Evolutionary conservation across 2,329 filamentous ascomycete genomes (phyloP), one percentile per base, ranked within the genome.

Genomic region (Fusarium sp.): DNA sequence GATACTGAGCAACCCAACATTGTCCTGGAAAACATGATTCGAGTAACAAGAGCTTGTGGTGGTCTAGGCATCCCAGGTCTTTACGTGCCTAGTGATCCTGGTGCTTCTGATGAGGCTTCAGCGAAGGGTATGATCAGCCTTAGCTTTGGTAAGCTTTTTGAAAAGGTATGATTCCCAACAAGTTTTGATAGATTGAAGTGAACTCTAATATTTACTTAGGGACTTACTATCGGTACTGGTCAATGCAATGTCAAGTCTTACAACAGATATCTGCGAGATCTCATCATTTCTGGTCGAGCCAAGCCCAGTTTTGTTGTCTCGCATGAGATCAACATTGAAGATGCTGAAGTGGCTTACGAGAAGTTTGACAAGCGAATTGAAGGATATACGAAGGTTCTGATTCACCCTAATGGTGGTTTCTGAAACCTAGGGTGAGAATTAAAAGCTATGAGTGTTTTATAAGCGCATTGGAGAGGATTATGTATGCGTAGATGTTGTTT

Each of bases 231-330:
- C 5, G 86, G 87, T 13, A 90, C 88, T 6, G 89, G 89, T 1
- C 89, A 91, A 75, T 91, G 89, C 80, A 92, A 92, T 68, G 89
- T 92, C 71, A 92, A 91, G 79, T 82, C 86, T 2, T 92, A 92
- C 79, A 92, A 92, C 76, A 83, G 89, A 27, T 90, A 91, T 73
- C 79, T 92, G 41, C 84, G 90, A 15, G 89, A 92, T 67, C 81
- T 92, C 73, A 92, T 92, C 72, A 88, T 91, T 45, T 80, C 87
- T 1, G 89, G 90, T 5, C 86, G 85, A 64, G 90, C 90, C 2
- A 91, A 90, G 77, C 90, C 90, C 7, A 89, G 86, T 60, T 92
- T 92, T 71, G 89, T 92, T 2, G 88, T 92, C 10, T 89, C 86
- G 3, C 89, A 92, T 69, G 88, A 91, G 74, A 87, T 91, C 62